These are phyloP conservation scores for Talaromyces piceae DNA, from an alignment of 2,329 filamentous ascomycete species.

Conservation along the genomic window DNA sequence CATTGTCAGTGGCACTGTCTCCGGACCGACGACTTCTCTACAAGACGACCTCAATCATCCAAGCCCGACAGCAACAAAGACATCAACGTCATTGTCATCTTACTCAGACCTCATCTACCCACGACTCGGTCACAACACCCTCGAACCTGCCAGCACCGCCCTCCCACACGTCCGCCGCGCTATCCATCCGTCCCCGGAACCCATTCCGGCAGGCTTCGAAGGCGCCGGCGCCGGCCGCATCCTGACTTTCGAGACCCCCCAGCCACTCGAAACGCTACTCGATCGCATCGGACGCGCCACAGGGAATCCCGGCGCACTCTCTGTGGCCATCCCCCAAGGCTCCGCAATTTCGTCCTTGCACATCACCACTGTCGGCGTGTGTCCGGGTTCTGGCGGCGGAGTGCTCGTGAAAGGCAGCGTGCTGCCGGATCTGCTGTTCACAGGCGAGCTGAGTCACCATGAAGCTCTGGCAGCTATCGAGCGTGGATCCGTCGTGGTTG, in stretches of 20 bases:
- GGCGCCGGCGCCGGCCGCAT: constrained; percentile 56
- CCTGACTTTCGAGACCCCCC: constrained; percentile 47
- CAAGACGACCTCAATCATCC: background rate
- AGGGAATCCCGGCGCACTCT: constrained; percentile 59
- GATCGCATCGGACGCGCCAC: constrained; percentile 55
- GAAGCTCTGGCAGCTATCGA: constrained; percentile 82
- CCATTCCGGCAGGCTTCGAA: constrained; percentile 31
- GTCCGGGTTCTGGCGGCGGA: constrained; percentile 77
- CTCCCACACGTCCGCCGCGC: constrained; percentile 47
- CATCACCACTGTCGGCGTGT: constrained; percentile 71
- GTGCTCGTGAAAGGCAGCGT: constrained; percentile 54
- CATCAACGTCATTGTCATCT: background rate
- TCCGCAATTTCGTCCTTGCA: constrained; percentile 45
- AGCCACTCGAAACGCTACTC: constrained; percentile 52
- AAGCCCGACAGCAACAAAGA: background rate
- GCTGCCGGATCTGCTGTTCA: constrained; percentile 72
- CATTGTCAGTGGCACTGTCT: constrained; percentile 56
- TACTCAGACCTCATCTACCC: constrained; percentile 38
- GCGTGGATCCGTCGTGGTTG: constrained; percentile 72
- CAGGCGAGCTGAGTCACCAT: constrained; percentile 89
- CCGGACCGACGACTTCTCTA: constrained; percentile 4
- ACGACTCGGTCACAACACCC: constrained; percentile 18
- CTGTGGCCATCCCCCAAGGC: constrained; percentile 57
- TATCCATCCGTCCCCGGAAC: constrained; percentile 42
- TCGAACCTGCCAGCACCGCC: constrained; percentile 25